These are phyloP conservation scores for Tylopilus sp. DNA, from an alignment of 1,284 basidiomycete species.

Conservation along the genomic window DNA sequence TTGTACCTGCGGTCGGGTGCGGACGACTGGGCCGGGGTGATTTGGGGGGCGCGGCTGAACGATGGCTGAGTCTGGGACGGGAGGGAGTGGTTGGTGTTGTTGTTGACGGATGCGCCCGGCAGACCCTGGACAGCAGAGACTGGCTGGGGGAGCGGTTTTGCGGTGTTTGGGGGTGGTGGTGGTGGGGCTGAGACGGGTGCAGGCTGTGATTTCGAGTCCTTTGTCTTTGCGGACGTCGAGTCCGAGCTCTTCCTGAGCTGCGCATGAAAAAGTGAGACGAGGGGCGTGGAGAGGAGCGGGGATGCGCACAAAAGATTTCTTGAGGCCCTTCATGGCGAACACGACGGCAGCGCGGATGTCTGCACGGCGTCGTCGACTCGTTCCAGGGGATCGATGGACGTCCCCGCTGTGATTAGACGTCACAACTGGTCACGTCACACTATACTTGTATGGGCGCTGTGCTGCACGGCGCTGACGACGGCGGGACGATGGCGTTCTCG, in stretches of 20 bases:
- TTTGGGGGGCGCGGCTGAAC: constrained; percentile 46
- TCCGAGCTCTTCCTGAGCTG: constrained; percentile 72
- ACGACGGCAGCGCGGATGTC: constrained; percentile 12
- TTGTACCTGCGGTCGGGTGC: constrained; percentile 55
- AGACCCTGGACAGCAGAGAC: constrained; percentile 38
- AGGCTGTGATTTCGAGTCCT: constrained; percentile 55
- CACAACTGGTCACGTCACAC: constrained; percentile 34
- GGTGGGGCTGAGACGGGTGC: constrained; percentile 53
- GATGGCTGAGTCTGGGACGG: constrained; percentile 32
- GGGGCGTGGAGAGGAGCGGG: constrained; percentile 11
- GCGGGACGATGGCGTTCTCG: not conserved
- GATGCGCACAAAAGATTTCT: constrained; percentile 76
- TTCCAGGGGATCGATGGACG: constrained; percentile 35
- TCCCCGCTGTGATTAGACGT: constrained; percentile 30
- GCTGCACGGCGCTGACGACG: constrained; percentile 15
- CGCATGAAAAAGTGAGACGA: constrained; percentile 21
- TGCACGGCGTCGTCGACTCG: constrained; percentile 8
- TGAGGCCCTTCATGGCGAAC: constrained; percentile 78
- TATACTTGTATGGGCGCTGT: constrained; percentile 2
- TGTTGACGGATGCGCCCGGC: constrained; percentile 42
- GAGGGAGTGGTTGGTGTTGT: constrained; percentile 45
- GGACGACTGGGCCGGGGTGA: constrained; percentile 36
- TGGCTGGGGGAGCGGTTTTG: constrained; percentile 59
- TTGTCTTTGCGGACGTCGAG: constrained; percentile 64
- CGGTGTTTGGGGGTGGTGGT: constrained; percentile 62